Conservation (phyloP, 495 filamentous ascomycete genomes). For the Copromyces sp. region DNA sequence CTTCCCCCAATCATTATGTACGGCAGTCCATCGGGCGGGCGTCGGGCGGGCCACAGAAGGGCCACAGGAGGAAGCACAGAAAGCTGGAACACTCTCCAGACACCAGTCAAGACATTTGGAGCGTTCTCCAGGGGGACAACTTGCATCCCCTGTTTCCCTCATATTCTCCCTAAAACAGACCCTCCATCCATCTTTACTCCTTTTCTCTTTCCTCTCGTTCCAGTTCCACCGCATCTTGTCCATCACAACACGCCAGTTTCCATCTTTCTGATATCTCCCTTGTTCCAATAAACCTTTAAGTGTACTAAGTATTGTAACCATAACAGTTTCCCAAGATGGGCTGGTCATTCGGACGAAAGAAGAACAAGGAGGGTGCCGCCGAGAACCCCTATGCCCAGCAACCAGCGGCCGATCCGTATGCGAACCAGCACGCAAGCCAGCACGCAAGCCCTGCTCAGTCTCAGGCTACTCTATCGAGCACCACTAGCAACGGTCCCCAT, state of each 20-base stretch:
- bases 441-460: conserved; percentile 26
- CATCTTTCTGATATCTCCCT: background rate
- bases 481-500: conserved; percentile 6
- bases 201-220: background rate
- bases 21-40: background rate
- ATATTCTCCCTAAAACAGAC: background rate
- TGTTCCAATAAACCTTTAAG: background rate
- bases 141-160: background rate
- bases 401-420: conserved; percentile 51
- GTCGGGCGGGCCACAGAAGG: background rate
- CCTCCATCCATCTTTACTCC: background rate
- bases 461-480: background rate
- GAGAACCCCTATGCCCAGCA: conserved; percentile 63
- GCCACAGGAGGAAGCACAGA: background rate
- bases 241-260: background rate
- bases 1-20: background rate
- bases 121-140: background rate
- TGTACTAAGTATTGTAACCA: background rate
- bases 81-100: background rate
- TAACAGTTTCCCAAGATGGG: background rate
- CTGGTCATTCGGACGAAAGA: conserved; percentile 24
- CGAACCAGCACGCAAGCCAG: conserved; percentile 32
- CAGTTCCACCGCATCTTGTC: background rate
- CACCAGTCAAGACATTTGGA: background rate
- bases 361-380: conserved; percentile 46